These are phyloP conservation scores for Phytopythium mirpurense DNA, from an alignment of 352 stramenopile species.

Conservation along the genomic window DNA sequence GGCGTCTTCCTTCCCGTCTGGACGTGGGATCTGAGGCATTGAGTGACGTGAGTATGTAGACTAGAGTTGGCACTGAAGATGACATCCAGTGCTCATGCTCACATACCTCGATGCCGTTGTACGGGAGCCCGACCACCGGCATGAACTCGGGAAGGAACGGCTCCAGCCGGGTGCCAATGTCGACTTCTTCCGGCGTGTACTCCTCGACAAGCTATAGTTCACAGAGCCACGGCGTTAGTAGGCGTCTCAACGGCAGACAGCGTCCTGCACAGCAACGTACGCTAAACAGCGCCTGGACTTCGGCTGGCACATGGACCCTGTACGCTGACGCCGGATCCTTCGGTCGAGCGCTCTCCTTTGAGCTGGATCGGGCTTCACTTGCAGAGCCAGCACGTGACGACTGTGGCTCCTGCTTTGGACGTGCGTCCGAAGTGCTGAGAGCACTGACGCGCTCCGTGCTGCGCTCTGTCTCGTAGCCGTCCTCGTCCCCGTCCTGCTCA, in stretches of 20 bases:
- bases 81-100: neutral
- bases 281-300: conserved; percentile 55
- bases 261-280: conserved; percentile 19
- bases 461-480: neutral
- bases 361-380: neutral
- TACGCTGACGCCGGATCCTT: conserved; percentile 10
- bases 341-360: neutral
- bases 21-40: conserved; percentile 66
- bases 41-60: neutral
- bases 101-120: conserved; percentile 62
- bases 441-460: neutral
- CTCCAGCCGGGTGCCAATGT: conserved; percentile 89
- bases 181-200: conserved; percentile 87
- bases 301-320: conserved; percentile 35
- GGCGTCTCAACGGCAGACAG: neutral
- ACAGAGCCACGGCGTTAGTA: neutral
- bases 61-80: neutral
- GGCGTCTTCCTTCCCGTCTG: conserved; percentile 71
- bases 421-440: neutral
- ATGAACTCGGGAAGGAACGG: conserved; percentile 93
- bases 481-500: conserved; percentile 5
- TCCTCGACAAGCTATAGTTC: conserved; percentile 52
- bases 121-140: conserved; percentile 61
- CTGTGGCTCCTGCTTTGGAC: neutral
- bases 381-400: neutral